Evolutionary conservation across 2,329 filamentous ascomycete species (phyloP), one percentile per base, ranked within the genome.

Genomic region (Fusarium multiceps): DNA sequence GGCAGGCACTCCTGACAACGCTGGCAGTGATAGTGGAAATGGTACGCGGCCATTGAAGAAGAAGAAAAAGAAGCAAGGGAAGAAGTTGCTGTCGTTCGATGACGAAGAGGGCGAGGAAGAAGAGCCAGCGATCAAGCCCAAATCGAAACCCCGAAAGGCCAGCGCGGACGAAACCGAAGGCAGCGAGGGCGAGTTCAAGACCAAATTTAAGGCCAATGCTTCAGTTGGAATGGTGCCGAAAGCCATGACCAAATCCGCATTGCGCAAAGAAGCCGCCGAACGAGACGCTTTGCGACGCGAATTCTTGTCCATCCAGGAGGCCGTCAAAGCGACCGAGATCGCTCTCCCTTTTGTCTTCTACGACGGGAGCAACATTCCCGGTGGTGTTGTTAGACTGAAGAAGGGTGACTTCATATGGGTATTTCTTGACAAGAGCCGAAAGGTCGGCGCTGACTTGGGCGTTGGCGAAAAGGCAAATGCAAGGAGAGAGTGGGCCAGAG

Each of bases 291-390:
- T 98, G 43, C 88, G 93, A 41, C 89, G 90, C 25, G 95, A 98
- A 76, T 99, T 97, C 74, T 79, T 97, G 47, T 84, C 84, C 12
- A 87, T 95, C 62, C 96, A 98, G 78, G 93, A 97, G 66, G 89
- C 90, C 0, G 92, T 98, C 71, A 97, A 97, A 81, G 89, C 89
- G 21, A 94, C 94, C 11, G 94, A 98, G 76, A 92, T 99, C 57
- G 86, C 92, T 18, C 91, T 99, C 32, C 96, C 96, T 0, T 99
- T 98, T 79, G 93, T 98, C 6, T 98, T 98, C 78, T 98, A 98
- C 81, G 95, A 98, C 73, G 96, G 96, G 18, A 93, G 93, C 23
- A 95, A 97, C 78, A 92, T 92, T 13, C 92, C 94, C 0, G 93
- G 94, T 18, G 94, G 95, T 2, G 87, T 87, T 16, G 94, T 95